A percentile compares a stretch with the other conserved stretches of the same genome.
phyloP scores from a whole-genome alignment of 2,329 filamentous ascomycete genomes.

The Arthrobotrys megalospora region DNA sequence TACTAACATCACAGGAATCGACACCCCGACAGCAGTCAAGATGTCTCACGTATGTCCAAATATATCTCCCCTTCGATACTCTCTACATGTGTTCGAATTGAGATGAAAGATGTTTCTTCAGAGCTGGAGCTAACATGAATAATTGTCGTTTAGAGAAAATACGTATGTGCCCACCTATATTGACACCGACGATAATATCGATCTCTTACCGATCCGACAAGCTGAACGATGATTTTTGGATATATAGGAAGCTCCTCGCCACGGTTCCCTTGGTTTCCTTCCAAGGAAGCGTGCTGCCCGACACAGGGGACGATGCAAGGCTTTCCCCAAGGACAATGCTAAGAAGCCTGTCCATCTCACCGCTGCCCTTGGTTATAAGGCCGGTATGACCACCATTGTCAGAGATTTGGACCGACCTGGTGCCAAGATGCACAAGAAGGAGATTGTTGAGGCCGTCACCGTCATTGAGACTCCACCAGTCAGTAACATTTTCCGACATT shows the following conservation, averaged over 20 bases:
- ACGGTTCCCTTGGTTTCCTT: conserved; percentile 91
- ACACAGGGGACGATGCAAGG: conserved; percentile 95
- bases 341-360: conserved; percentile 99
- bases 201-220: conserved; percentile 55
- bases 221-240: conserved; percentile 66
- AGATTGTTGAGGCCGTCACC: conserved; percentile 89
- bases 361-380: conserved; percentile 99
- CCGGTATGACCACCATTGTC: conserved; percentile 99
- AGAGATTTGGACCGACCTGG: conserved; percentile 98
- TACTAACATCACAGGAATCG: conserved; percentile 58
- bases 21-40: conserved; percentile 57
- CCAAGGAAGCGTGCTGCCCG: conserved; percentile 78
- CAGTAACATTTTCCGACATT: conserved; percentile 69
- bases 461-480: conserved; percentile 96
- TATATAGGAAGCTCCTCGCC: conserved; percentile 89
- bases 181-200: conserved; percentile 14
- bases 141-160: conserved; percentile 63
- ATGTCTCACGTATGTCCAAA: conserved; percentile 64
- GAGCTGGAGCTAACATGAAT: conserved; percentile 41
- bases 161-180: conserved; percentile 62
- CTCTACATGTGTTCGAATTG: conserved; percentile 25
- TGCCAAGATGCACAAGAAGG: conserved; percentile 99
- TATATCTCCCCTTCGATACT: not conserved
- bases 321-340: conserved; percentile 99
- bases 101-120: not conserved